Evolutionary conservation across 768 basidiomycete genomes (phyloP).

Genomic region (Sistotremastrum niveocremeum): DNA sequence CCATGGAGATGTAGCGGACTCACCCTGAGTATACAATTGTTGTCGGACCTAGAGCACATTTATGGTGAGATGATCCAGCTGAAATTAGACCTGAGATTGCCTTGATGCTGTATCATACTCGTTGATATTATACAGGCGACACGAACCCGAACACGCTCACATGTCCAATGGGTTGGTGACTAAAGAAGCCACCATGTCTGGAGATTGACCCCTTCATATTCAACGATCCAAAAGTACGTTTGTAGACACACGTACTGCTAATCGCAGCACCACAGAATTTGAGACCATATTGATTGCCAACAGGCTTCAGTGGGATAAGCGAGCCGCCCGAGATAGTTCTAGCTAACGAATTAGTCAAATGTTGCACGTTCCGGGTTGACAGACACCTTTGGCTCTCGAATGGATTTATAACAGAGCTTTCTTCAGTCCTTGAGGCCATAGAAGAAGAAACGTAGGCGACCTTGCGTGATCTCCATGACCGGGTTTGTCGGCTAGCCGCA

Average conservation of each 20-base stretch:
- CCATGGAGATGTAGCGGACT: background rate
- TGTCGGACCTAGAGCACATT: conserved; percentile 17
- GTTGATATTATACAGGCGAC: background rate
- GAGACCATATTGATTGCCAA: conserved; percentile 11
- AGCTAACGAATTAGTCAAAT: too few relatives aligned
- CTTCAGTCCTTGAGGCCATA: too few relatives aligned
- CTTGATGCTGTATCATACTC: conserved; percentile 12
- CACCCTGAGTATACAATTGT: conserved; percentile 19
- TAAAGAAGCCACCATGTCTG: conserved; percentile 23
- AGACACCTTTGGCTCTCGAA: too few relatives aligned
- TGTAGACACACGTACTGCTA: conserved; percentile 12
- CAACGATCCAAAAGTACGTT: background rate
- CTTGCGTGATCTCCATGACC: too few relatives aligned
- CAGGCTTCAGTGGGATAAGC: too few relatives aligned
- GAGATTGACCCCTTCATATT: background rate
- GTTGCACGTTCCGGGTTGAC: too few relatives aligned
- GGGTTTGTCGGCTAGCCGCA: too few relatives aligned
- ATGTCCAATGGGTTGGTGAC: conserved; percentile 24
- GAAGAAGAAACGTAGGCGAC: too few relatives aligned
- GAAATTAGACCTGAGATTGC: conserved; percentile 5
- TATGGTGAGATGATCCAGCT: background rate
- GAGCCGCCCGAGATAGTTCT: too few relatives aligned
- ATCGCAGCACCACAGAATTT: conserved; percentile 18
- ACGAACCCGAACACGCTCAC: conserved; percentile 7
- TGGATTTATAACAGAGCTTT: too few relatives aligned